phyloP scores from a whole-genome alignment of 371 early-diverging fungal species.

The Saksenaea oblongispora region DNA sequence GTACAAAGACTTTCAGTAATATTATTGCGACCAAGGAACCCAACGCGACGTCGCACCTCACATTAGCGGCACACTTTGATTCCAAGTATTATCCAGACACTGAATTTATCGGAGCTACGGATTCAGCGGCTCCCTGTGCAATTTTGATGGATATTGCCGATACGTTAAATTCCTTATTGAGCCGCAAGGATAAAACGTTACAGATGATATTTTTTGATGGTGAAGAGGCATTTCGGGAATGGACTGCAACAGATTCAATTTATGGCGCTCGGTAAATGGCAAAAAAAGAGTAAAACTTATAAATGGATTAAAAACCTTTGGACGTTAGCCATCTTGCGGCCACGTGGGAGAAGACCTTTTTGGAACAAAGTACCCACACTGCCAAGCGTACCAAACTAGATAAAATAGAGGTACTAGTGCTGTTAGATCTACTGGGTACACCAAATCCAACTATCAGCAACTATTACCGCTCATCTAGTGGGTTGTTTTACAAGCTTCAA shows the following conservation, averaged over 20 bases:
- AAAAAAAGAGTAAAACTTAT: neutral
- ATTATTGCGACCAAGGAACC: slow-evolving; percentile 83
- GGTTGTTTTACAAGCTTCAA: slow-evolving; percentile 51
- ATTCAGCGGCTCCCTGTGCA: slow-evolving; percentile 83
- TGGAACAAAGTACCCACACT: slow-evolving; percentile 9
- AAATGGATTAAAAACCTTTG: neutral
- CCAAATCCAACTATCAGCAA: slow-evolving; percentile 47
- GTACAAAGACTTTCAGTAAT: slow-evolving; percentile 74
- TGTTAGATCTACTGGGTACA: slow-evolving; percentile 84
- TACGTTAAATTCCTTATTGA: slow-evolving; percentile 18
- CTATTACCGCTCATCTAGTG: slow-evolving; percentile 55
- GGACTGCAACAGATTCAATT: slow-evolving; percentile 78
- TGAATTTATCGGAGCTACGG: slow-evolving; percentile 78
- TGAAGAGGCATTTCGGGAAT: slow-evolving; percentile 86
- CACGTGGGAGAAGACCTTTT: slow-evolving; percentile 32
- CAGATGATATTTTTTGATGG: slow-evolving; percentile 95
- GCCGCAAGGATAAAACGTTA: slow-evolving; percentile 40
- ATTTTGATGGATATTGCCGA: slow-evolving; percentile 82
- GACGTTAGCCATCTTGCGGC: slow-evolving; percentile 56
- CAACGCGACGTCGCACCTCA: slow-evolving; percentile 61
- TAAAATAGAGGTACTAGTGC: slow-evolving; percentile 81
- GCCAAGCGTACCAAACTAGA: slow-evolving; percentile 35
- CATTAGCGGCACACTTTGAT: slow-evolving; percentile 91
- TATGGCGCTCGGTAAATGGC: slow-evolving; percentile 70
- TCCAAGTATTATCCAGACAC: slow-evolving; percentile 70